Percentiles rank a stretch among this genome's conserved stretches.
Evolutionary conservation across 2,329 filamentous ascomycete genomes (phyloP).

Genomic region (Diaporthe batatas): DNA sequence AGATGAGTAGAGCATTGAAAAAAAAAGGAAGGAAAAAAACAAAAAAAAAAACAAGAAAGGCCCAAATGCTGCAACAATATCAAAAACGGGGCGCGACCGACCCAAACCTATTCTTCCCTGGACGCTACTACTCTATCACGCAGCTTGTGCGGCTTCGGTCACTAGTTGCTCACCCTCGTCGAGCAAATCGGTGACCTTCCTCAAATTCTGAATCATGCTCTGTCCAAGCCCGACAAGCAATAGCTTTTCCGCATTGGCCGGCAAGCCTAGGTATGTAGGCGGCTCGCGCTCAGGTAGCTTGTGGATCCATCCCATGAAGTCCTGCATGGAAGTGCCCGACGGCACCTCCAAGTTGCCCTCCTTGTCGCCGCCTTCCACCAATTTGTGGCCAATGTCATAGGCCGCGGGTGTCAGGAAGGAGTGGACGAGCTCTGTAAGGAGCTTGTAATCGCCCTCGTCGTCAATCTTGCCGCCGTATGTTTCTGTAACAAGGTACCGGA

Average conservation of each 20-base stretch:
- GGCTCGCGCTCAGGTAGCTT: constrained; percentile 94
- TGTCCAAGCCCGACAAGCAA: constrained; percentile 88
- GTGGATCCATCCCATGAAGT: constrained; percentile 94
- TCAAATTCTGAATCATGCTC: constrained; percentile 86
- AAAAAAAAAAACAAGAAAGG: neutral
- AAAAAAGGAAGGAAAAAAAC: constrained; percentile 8
- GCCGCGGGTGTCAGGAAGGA: constrained; percentile 86
- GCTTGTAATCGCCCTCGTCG: constrained; percentile 84
- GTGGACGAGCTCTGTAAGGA: constrained; percentile 79
- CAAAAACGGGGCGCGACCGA: neutral
- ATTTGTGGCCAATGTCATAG: constrained; percentile 91
- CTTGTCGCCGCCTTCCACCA: constrained; percentile 76
- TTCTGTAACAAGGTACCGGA: constrained; percentile 89
- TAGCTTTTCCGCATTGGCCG: constrained; percentile 96
- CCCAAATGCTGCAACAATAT: neutral
- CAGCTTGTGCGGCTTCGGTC: constrained; percentile 65
- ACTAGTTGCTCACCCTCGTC: constrained; percentile 95
- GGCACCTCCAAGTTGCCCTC: constrained; percentile 79
- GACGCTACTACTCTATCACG: constrained; percentile 6
- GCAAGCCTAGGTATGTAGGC: constrained; percentile 92
- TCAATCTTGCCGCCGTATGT: constrained; percentile 99
- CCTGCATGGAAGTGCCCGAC: constrained; percentile 82
- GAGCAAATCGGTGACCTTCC: constrained; percentile 86
- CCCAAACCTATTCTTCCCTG: neutral
- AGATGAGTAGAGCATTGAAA: constrained; percentile 23